phyloP scores from a whole-genome alignment of 257 asterid species.

The Echium plantagineum region DNA sequence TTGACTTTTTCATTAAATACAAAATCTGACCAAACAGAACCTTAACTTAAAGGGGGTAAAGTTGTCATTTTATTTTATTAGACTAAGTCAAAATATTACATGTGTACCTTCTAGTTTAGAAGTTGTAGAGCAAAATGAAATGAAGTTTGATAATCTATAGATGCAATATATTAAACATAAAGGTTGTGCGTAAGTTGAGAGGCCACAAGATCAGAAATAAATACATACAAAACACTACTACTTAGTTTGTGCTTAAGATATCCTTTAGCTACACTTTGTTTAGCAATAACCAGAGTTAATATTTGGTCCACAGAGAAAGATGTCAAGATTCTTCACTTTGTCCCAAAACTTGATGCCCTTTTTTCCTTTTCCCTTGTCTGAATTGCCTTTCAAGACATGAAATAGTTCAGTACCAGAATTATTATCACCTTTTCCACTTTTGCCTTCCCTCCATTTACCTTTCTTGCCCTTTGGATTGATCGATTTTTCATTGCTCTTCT shows the following conservation, averaged over 20 bases:
- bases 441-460: conserved; percentile 22
- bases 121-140: too few species aligned
- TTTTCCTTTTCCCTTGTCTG: conserved; percentile 13
- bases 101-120: too few species aligned
- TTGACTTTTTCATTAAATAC: too few species aligned
- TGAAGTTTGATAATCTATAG: background rate
- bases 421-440: conserved; percentile 3
- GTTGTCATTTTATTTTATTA: too few species aligned
- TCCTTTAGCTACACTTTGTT: background rate
- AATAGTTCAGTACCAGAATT: background rate
- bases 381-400: background rate
- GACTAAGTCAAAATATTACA: too few species aligned
- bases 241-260: background rate
- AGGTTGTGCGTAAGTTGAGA: background rate
- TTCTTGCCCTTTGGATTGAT: conserved; percentile 11
- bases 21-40: too few species aligned
- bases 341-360: conserved; percentile 53
- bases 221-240: background rate
- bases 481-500: conserved; percentile 36
- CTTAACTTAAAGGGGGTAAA: too few species aligned
- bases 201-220: background rate
- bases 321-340: conserved; percentile 59
- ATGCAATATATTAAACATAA: too few species aligned
- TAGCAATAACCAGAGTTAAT: conserved; percentile 27
- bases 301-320: conserved; percentile 52